phyloP scores from a whole-genome alignment of 2,329 filamentous ascomycete genomes.

The Alternaria incomplexa region DNA sequence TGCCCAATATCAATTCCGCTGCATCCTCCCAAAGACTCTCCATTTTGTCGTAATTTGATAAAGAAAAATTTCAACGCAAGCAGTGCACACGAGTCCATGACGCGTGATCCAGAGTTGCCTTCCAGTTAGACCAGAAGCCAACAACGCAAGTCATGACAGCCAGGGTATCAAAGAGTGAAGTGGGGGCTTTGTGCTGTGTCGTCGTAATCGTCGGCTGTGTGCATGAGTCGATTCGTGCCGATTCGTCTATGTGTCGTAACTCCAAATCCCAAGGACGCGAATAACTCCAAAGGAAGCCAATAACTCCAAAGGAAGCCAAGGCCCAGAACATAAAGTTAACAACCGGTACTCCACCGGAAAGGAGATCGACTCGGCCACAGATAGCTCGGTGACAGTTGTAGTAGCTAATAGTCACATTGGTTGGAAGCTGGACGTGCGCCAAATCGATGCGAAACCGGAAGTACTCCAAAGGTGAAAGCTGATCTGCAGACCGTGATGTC shows the following conservation, averaged over 20 bases:
- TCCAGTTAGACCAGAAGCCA: neutral
- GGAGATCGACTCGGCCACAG: neutral
- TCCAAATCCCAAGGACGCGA: neutral
- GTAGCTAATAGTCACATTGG: conserved; percentile 10
- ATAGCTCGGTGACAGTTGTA: conserved; percentile 4
- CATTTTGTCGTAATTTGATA: neutral
- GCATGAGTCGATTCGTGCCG: neutral
- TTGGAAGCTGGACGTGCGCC: conserved; percentile 6
- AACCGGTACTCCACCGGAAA: neutral
- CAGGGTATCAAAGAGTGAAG: neutral
- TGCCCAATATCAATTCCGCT: neutral
- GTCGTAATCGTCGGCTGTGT: neutral
- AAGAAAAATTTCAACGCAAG: neutral
- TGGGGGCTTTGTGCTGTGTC: neutral
- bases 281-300: neutral
- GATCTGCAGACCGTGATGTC: neutral
- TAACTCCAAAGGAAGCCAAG: neutral
- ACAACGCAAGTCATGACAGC: neutral
- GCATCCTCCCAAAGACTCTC: neutral
- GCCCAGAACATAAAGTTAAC: neutral
- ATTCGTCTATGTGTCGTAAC: neutral
- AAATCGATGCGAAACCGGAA: conserved; percentile 18
- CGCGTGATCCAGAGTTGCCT: neutral
- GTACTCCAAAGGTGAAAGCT: neutral
- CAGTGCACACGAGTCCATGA: neutral